phyloP scores from a whole-genome alignment of 495 filamentous ascomycete genomes.

The Hypoxylon cercidicola region DNA sequence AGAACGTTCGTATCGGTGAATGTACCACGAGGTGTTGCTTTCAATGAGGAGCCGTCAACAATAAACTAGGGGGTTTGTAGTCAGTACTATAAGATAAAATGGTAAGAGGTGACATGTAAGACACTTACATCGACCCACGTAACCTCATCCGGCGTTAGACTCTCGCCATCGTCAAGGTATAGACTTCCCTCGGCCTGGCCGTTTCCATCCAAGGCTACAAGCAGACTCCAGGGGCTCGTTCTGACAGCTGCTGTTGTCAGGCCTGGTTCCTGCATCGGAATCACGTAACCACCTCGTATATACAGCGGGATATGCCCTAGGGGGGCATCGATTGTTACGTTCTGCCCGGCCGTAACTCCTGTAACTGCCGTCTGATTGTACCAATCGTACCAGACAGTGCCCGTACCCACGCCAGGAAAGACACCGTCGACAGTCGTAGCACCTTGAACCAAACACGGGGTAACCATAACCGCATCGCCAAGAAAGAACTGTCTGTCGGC shows the following conservation, averaged over 20 bases:
- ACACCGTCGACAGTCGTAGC: conserved; percentile 75
- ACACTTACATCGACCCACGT: conserved; percentile 64
- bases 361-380: conserved; percentile 69
- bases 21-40: conserved; percentile 58
- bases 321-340: conserved; percentile 78
- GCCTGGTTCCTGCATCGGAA: conserved; percentile 77
- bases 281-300: conserved; percentile 73
- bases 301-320: conserved; percentile 83
- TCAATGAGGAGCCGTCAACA: conserved; percentile 57
- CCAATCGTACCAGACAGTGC: conserved; percentile 83
- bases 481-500: conserved; percentile 83
- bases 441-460: conserved; percentile 75
- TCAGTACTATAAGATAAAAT: background rate
- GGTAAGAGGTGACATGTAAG: background rate
- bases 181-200: conserved; percentile 72
- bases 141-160: conserved; percentile 66
- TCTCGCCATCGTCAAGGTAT: conserved; percentile 89
- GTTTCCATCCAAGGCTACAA: conserved; percentile 67
- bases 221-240: conserved; percentile 73
- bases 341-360: conserved; percentile 65
- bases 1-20: conserved; percentile 71
- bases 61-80: conserved; percentile 56
- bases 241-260: conserved; percentile 74
- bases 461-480: conserved; percentile 74
- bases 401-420: conserved; percentile 75